Base-by-base conservation (phyloP, 108 stramenopile genomes). In the Skeletonema grethae region DNA sequence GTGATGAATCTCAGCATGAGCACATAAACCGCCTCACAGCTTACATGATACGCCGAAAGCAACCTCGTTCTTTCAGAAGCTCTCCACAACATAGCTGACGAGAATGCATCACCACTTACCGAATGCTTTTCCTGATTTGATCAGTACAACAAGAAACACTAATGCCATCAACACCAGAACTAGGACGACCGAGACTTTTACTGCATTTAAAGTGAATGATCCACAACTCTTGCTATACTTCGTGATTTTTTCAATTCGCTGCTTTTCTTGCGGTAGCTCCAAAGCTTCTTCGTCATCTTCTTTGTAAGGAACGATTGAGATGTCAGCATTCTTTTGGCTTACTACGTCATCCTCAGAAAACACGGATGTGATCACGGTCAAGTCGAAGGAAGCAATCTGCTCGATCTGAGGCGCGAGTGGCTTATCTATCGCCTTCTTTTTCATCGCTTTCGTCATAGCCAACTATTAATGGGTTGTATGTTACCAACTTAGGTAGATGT, bases 301-400 rank as follows among this genome's bases (percentile, higher is more conserved):
- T 8, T 2, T 22, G 50, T 53, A 53, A 24, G 50, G 50, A 53
- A 53, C 50, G 8, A 53, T 22, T 22, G 18, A 22, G 50, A 53
- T 53, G 50, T 9, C 22, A 20, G 16, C 50, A 0, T 53, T 22
- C 50, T 48, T 6, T 18, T 53, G 50, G 22, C 9, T 5, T 22
- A 24, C 7, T 1, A 9, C 22, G 50, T 53, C 50, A 53, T 53
- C 50, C 4, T 53, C 20, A 22, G 22, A 53, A 22, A 22, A 24
- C 15, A 9, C 50, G 8, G 50, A 22, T 53, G 50, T 53, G 50
- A 53, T 53, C 8, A 53, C 50, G 22, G 50, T 53, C 22, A 53
- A 24, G 50, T 53, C 50, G 50, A 53, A 53, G 50, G 50, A 53
- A 22, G 50, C 50, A 53, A 9, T 6, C 22, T 53, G 50, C 22